Base-by-base conservation (phyloP, 768 basidiomycete genomes). In the Hemileccinum impolitum region DNA sequence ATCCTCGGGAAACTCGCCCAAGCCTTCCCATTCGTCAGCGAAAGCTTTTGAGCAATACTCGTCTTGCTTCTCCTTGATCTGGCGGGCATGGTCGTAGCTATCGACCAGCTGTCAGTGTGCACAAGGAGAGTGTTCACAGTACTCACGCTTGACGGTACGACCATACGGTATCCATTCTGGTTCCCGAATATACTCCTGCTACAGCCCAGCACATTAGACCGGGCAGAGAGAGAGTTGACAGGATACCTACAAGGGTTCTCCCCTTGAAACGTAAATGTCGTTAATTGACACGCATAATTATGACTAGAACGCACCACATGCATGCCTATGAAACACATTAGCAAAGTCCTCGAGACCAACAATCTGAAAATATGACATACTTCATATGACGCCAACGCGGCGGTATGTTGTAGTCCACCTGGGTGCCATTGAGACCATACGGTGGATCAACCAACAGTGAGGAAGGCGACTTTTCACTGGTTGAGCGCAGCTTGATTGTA, bases 351-450 rank as follows among this genome's bases (percentile, higher is more conserved):
- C 5, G 6, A 45, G 39, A 1, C 12, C 2, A 35, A 39, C 26
- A n/a, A 21, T 23, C 14, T 4, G 2, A 39, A 15, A 23, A 14
- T 32, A 36, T 62, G 71, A 12, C 55, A 2, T 53, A 82, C 80
- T 91, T 91, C 79, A 91, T 86, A 55, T 90, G 87, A 50, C 88
- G 70, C 84, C 85, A 85, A 34, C 75, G 72, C 15, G 76, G 59
- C 1, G 70, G 70, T 18, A 66, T 64, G 9, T 65, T 57, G 6
- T 65, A 61, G 31, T 66, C 57, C 2, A 64, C 52, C 14, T 67
- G 61, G 0, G 73, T 55, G 32, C 67, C 66, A 43, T 79, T 70
- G 45, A 84, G 65, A 28, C 74, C 69, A 52, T 76, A 80, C 0
- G 90, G 89, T 0, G 87, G 82, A 43, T 94, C 90, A 14, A 93